phyloP scores from a whole-genome alignment of 805 yeast species.

The Starmerella tilneyi region DNA sequence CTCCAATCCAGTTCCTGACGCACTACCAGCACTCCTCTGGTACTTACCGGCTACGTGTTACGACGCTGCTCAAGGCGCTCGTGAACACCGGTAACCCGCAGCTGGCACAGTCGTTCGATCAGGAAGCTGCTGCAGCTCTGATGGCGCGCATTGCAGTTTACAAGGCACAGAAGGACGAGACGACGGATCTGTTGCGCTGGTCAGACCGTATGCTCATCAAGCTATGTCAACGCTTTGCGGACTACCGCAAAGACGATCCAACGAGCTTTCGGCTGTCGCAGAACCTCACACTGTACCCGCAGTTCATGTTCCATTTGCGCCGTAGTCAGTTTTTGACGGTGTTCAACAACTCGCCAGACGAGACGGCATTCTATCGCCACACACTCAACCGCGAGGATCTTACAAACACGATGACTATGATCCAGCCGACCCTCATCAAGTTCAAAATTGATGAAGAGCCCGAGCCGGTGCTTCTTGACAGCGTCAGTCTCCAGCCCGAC shows the following conservation, averaged over 20 bases:
- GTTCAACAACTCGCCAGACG: constrained; percentile 97
- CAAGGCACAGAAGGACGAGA: constrained; percentile 74
- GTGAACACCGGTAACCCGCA: constrained; percentile 47
- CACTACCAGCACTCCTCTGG: constrained; percentile 95
- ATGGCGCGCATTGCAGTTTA: constrained; percentile 85
- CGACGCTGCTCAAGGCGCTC: constrained; percentile 57
- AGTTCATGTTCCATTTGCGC: constrained; percentile 88
- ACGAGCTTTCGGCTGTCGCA: constrained; percentile 72
- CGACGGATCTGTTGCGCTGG: constrained; percentile 80
- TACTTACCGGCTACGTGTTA: constrained; percentile 75
- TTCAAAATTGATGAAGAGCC: constrained; percentile 79
- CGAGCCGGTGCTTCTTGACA: constrained; percentile 81
- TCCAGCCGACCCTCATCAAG: constrained; percentile 90
- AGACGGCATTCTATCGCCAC: constrained; percentile 94
- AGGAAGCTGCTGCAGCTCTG: constrained; percentile 93
- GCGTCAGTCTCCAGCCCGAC: constrained; percentile 83
- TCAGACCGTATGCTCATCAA: constrained; percentile 83
- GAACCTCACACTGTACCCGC: constrained; percentile 82
- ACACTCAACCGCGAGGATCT: constrained; percentile 84
- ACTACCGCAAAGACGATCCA: constrained; percentile 78
- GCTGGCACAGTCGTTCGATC: constrained; percentile 70
- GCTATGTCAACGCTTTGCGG: constrained; percentile 87
- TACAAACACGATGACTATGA: constrained; percentile 87
- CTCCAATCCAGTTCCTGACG: constrained; percentile 68
- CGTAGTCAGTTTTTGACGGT: constrained; percentile 93